These are phyloP conservation scores for Rhodotorula kratochvilovae DNA, from an alignment of 768 basidiomycete species.

Conservation along the genomic window DNA sequence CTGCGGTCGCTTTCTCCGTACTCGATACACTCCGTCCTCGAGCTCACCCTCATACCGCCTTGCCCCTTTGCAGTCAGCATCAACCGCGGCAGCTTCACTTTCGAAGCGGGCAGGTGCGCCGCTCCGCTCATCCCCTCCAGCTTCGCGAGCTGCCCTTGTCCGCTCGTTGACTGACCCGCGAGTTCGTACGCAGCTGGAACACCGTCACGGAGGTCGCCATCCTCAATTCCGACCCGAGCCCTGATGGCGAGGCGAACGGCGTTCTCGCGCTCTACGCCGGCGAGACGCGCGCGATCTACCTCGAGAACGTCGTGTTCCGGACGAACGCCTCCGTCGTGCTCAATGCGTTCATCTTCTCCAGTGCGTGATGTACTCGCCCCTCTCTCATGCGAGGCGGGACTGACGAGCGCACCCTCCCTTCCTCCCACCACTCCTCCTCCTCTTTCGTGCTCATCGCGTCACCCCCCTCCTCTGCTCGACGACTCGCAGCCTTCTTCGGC, in stretches of 20 bases:
- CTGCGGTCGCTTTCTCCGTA: too few species aligned
- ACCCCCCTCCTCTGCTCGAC: too few species aligned
- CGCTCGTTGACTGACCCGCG: too few species aligned
- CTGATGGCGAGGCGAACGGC: constrained; percentile 3
- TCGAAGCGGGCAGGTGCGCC: constrained; percentile 8
- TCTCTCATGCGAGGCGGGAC: background rate
- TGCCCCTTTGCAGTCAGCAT: constrained; percentile 7
- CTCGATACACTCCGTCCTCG: too few species aligned
- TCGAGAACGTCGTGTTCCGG: constrained; percentile 14
- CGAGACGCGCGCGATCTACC: constrained; percentile 17
- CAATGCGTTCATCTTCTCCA: constrained; percentile 3
- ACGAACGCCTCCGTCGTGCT: constrained; percentile 15
- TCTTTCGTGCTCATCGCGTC: background rate
- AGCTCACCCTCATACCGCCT: background rate
- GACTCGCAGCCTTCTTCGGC: constrained; percentile 37
- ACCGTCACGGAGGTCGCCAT: constrained; percentile 20
- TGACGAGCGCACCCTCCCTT: background rate
- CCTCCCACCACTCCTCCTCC: background rate
- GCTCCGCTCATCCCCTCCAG: background rate
- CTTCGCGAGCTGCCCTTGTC: too few species aligned
- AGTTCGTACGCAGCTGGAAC: constrained; percentile 18
- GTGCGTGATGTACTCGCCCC: background rate
- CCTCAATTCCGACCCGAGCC: constrained; percentile 7
- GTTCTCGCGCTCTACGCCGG: constrained; percentile 15
- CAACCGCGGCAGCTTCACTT: constrained; percentile 15